Base-by-base conservation (phyloP, 495 filamentous ascomycete species). In the Trichodelitschia bisporula region DNA sequence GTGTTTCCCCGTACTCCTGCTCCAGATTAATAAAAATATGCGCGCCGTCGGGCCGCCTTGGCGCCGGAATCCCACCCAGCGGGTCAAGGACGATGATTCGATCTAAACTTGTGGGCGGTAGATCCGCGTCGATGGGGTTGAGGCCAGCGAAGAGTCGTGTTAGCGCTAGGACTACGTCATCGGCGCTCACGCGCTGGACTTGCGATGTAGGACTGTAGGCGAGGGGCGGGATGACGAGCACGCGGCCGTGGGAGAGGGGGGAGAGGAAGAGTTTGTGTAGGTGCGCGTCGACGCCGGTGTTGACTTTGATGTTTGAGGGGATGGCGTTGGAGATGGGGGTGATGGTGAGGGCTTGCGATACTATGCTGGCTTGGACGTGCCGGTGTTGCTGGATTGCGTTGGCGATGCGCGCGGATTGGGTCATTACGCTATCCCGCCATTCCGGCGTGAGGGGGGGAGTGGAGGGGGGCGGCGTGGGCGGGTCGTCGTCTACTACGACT, bases 11-110 rank as follows among this genome's bases (percentile, higher is more conserved):
- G 43, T 70, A 90, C 39, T 99, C 82, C 43, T 95, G 80, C 44
- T 90, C 76, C 41, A 99, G 61, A 40, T 99, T 99, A 47, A 99
- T 63, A 47, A 93, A 99, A 2, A 92, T 65, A 43, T 92, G 77
- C 10, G 75, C 69, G 5, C 64, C 62, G 24, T 74, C 63, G 0
- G 62, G 63, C 11, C 69, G 62, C 24, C 64, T 62, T 30, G 55
- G 59, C 0, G 73, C 61, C 1, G 86, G 89, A 30, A 86, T 82
- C 4, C 89, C 86, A 3, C 86, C 86, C 2, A 76, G 46, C 0
- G 77, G 75, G 50, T 99, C 89, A 11, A 99, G 57, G 15, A 95
- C 57, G 40, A 99, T 84, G 16, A 99, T 57, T 2, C 86, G 62
- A 40, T 95, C 86, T 2, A 95, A 52, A 4, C 67, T 60, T 8